Base-by-base conservation (phyloP, 2,329 filamentous ascomycete genomes). In the Dactylonectria macrodidyma region DNA sequence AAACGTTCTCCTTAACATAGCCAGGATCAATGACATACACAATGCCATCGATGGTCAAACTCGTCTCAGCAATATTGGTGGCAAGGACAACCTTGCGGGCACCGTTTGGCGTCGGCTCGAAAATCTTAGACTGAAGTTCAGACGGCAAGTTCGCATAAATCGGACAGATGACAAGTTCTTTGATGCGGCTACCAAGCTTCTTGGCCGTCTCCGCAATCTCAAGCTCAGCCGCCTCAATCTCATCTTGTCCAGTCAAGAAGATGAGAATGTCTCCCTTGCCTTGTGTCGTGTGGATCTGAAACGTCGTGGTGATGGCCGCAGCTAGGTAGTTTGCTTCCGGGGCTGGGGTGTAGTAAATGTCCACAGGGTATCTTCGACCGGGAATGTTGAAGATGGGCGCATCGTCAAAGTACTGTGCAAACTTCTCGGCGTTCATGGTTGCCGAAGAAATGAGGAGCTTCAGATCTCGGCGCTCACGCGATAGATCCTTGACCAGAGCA, bases 11-110 rank as follows among this genome's bases (percentile, higher is more conserved):
- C 80, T 99, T 99, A 70, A 96, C 94, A 71, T 97, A 97, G 1
- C 96, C 96, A 0, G 93, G 93, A 74, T 99, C 96, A 67, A 98
- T 97, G 41, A 98, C 96, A 78, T 97, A 98, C 9, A 95, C 93
- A 67, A 98, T 97, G 16, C 95, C 95, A 78, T 98, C 95, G 65
- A 99, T 97, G 0, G 96, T 99, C 77, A 99, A 83, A 84, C 91
- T 95, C 0, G 96, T 99, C 80, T 99, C 96, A 2, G 96, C 96
- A 80, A 99, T 98, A 78, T 99, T 99, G 2, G 96, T 98, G 0
- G 95, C 95, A 44, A 98, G 83, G 0, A 99, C 94, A 0, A 98
- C 94, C 78, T 98, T 99, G 33, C 96, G 89, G 0, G 93, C 92
- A 19, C 92, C 92, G 0, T 92, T 89, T 0, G 96, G 95, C 0